These are phyloP conservation scores for Pelargonium australe DNA, from an alignment of 441 rosid species.

Conservation along the genomic window DNA sequence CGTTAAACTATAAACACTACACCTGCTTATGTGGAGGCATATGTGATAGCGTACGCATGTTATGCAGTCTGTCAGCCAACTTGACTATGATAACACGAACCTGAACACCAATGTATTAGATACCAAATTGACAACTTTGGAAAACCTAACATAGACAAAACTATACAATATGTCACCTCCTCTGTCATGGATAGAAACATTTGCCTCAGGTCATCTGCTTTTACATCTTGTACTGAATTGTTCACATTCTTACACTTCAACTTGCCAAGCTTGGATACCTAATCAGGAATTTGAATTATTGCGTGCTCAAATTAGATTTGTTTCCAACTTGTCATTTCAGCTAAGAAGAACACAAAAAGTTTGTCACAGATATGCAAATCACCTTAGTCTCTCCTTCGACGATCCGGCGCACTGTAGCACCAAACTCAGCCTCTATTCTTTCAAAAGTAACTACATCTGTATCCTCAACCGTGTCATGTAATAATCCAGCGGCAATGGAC, in stretches of 20 bases:
- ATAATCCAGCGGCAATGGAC: slow-evolving; percentile 90
- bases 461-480: slow-evolving; percentile 98
- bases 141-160: background rate
- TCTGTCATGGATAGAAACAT: slow-evolving; percentile 98
- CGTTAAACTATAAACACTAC: slow-evolving; percentile 20
- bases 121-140: slow-evolving; percentile 5
- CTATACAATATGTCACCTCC: slow-evolving; percentile 48
- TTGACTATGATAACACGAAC: slow-evolving; percentile 98
- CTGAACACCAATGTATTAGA: slow-evolving; percentile 39
- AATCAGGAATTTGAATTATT: slow-evolving; percentile 6
- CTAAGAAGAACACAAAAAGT: slow-evolving; percentile 14
- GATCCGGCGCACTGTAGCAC: slow-evolving; percentile 75
- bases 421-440: slow-evolving; percentile 89
- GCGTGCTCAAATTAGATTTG: background rate
- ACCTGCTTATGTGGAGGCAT: slow-evolving; percentile 99
- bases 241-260: slow-evolving; percentile 68
- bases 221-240: slow-evolving; percentile 77
- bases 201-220: slow-evolving; percentile 97
- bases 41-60: slow-evolving; percentile 90
- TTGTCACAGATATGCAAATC: slow-evolving; percentile 20
- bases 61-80: slow-evolving; percentile 94
- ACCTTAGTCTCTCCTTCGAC: slow-evolving; percentile 99
- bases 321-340: slow-evolving; percentile 8
- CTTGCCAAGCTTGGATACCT: slow-evolving; percentile 97
- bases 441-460: slow-evolving; percentile 89